phyloP scores from a whole-genome alignment of 192 early-diverging fungal genomes.

The Coemansia sp. region DNA sequence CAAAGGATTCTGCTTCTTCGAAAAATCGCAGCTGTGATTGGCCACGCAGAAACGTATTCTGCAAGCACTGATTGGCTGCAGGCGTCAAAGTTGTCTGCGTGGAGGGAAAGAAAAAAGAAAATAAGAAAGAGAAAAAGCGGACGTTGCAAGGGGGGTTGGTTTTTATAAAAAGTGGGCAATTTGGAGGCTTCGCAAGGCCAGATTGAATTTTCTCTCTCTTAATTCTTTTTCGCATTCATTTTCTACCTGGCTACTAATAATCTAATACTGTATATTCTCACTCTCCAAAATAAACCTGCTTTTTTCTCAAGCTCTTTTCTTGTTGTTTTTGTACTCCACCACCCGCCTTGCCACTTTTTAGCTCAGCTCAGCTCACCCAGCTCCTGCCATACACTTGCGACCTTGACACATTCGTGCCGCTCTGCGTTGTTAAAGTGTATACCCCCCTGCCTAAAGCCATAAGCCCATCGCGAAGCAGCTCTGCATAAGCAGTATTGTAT shows the following conservation, averaged over 20 bases:
- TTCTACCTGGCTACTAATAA: slow-evolving; percentile 1
- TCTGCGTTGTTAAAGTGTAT: not conserved
- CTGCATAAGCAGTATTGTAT: no score
- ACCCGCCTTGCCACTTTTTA: no score
- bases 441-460: not conserved
- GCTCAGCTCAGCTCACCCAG: not conserved
- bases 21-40: slow-evolving; percentile 41
- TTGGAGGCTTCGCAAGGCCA: slow-evolving; percentile 1
- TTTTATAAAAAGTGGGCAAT: slow-evolving; percentile 12
- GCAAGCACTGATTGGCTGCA: slow-evolving; percentile 40
- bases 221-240: slow-evolving; percentile 7
- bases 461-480: no score
- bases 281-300: not conserved
- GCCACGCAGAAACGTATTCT: slow-evolving; percentile 14
- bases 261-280: slow-evolving; percentile 2
- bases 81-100: slow-evolving; percentile 22
- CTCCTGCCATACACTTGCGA: not conserved
- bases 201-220: slow-evolving; percentile 8
- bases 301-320: not conserved
- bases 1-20: slow-evolving; percentile 28
- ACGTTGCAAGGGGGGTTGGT: not conserved
- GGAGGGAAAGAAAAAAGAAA: slow-evolving; percentile 15
- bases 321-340: not conserved
- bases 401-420: not conserved
- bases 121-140: slow-evolving; percentile 9